Evolutionary conservation across 768 basidiomycete species (phyloP).

Genomic region (Auricularia sp.): DNA sequence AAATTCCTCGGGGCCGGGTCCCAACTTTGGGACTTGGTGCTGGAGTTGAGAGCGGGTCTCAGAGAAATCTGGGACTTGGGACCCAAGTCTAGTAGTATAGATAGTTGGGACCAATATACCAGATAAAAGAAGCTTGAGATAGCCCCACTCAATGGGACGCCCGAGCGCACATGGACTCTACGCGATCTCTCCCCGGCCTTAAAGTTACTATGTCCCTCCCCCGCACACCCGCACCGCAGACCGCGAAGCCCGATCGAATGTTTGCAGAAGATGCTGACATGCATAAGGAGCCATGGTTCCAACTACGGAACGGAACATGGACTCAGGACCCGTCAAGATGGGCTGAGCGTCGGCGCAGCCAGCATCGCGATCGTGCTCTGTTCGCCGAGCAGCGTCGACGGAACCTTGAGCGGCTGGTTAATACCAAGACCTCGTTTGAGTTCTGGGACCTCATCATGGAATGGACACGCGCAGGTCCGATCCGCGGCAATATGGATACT

Average conservation of each 20-base stretch:
- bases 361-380: not conserved
- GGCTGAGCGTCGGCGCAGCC: not conserved
- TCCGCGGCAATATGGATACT: not conserved
- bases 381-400: not conserved
- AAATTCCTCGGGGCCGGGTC: too few relatives aligned
- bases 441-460: not conserved
- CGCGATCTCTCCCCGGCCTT: too few relatives aligned
- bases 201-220: not conserved
- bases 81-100: too few relatives aligned
- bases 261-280: not conserved
- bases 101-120: too few relatives aligned
- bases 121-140: too few relatives aligned
- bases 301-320: not conserved
- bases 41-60: too few relatives aligned
- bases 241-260: not conserved
- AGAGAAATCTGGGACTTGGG: too few relatives aligned
- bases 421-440: not conserved
- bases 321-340: not conserved
- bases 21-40: too few relatives aligned
- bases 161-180: too few relatives aligned
- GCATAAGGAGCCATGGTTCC: not conserved
- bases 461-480: not conserved
- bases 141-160: too few relatives aligned
- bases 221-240: not conserved
- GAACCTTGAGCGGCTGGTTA: not conserved